A percentile compares a stretch with the other conserved stretches of the same genome.
Evolutionary conservation across 2,329 filamentous ascomycete genomes (phyloP).

Genomic region (Rachicladosporium sp.): DNA sequence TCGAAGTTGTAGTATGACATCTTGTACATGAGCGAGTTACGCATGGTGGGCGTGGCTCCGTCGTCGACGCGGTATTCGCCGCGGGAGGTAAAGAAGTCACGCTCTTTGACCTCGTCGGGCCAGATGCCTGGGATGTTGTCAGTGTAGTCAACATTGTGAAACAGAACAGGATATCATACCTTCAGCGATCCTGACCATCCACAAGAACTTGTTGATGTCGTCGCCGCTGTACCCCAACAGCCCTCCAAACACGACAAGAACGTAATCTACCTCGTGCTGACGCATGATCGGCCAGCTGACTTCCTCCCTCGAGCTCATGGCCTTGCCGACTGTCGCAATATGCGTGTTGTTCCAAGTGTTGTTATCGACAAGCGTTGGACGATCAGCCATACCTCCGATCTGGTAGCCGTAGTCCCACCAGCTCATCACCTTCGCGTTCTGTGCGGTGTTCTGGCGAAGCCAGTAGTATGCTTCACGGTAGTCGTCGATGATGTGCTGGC

Average conservation of each 20-base stretch:
- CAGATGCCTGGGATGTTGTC: slow-evolving; percentile 50
- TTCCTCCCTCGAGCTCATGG: slow-evolving; percentile 94
- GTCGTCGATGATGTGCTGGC: slow-evolving; percentile 97
- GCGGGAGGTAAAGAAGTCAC: slow-evolving; percentile 83
- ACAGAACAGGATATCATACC: slow-evolving; percentile 33
- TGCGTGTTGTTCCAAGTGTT: slow-evolving; percentile 99
- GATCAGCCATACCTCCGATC: slow-evolving; percentile 97
- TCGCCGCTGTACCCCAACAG: slow-evolving; percentile 95
- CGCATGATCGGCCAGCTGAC: slow-evolving; percentile 98
- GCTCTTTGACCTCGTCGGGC: slow-evolving; percentile 98
- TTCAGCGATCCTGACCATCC: slow-evolving; percentile 99
- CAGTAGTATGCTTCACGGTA: slow-evolving; percentile 99
- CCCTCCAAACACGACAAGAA: slow-evolving; percentile 93
- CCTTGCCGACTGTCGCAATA: slow-evolving; percentile 97
- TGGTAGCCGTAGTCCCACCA: slow-evolving; percentile 99
- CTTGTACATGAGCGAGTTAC: slow-evolving; percentile 99
- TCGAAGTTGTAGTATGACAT: slow-evolving; percentile 99
- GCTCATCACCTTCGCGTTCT: slow-evolving; percentile 96
- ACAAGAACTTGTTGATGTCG: slow-evolving; percentile 99
- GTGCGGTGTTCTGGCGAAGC: slow-evolving; percentile 90
- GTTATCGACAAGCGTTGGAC: slow-evolving; percentile 94
- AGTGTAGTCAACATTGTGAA: background rate
- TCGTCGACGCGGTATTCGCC: slow-evolving; percentile 93
- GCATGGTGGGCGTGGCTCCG: slow-evolving; percentile 92
- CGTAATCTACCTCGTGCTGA: slow-evolving; percentile 96